These are phyloP conservation scores for Cordyceps farinosa DNA, from an alignment of 2,329 filamentous ascomycete genomes.

Conservation along the genomic window DNA sequence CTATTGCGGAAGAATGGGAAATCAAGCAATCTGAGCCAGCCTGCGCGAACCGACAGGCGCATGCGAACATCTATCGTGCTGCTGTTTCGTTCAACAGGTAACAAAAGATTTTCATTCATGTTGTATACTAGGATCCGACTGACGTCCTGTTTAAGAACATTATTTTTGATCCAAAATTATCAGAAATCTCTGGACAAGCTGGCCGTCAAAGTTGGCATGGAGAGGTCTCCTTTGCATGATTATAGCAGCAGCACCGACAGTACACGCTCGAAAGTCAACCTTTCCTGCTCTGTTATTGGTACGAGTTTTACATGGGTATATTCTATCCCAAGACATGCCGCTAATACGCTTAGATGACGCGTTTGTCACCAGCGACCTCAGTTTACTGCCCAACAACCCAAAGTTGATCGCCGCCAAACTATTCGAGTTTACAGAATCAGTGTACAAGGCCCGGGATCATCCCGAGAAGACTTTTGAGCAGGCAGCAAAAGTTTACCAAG, in stretches of 20 bases:
- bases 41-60: background rate
- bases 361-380: background rate
- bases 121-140: background rate
- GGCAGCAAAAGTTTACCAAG: background rate
- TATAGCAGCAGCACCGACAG: background rate
- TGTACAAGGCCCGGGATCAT: background rate
- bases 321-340: too few species aligned
- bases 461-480: background rate
- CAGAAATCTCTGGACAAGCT: background rate
- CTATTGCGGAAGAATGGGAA: background rate
- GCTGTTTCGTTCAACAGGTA: conserved; percentile 15
- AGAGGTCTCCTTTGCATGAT: background rate
- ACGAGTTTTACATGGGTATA: background rate
- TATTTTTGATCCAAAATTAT: conserved; percentile 1
- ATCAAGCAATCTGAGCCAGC: background rate
- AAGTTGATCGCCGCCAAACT: conserved; percentile 3
- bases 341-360: background rate
- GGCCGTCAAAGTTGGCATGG: background rate
- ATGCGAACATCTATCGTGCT: background rate
- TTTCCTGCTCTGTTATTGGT: conserved; percentile 2
- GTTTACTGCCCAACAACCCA: background rate
- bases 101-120: background rate
- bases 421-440: conserved; percentile 10
- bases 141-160: background rate
- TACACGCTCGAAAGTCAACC: background rate